Evolutionary conservation across 352 stramenopile species (phyloP).

Genomic region (Phytophthora sansomeana): DNA sequence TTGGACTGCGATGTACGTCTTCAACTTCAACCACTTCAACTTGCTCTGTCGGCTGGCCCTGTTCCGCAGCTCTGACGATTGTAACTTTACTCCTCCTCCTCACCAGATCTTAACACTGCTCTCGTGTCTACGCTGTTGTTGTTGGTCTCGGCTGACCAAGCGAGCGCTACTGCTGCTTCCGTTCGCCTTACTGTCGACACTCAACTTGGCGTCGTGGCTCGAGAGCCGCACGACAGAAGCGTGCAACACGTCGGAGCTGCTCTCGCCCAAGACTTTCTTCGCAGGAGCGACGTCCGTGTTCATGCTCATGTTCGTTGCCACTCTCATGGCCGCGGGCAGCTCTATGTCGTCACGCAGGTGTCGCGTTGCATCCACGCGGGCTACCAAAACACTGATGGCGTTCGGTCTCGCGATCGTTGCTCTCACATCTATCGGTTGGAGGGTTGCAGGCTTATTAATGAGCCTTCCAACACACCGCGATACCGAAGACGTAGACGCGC

Average conservation of each 20-base stretch:
- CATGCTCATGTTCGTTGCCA: slow-evolving; percentile 29
- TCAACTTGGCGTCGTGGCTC: slow-evolving; percentile 42
- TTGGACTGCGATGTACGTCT: slow-evolving; percentile 31
- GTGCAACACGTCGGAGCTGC: slow-evolving; percentile 14
- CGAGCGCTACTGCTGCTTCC: slow-evolving; percentile 42
- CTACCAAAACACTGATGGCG: slow-evolving; percentile 15
- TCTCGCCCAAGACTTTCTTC: slow-evolving; percentile 35
- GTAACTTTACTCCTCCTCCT: too few species aligned
- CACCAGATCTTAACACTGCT: slow-evolving; percentile 44
- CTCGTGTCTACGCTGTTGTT: slow-evolving; percentile 61
- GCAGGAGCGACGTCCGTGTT: slow-evolving; percentile 33
- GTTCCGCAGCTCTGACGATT: too few species aligned
- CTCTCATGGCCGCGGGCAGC: slow-evolving; percentile 13
- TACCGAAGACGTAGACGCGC: slow-evolving; percentile 1
- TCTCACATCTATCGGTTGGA: slow-evolving; percentile 35
- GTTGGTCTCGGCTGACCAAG: slow-evolving; percentile 53
- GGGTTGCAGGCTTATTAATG: slow-evolving; percentile 24
- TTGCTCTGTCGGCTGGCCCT: slow-evolving; percentile 3
- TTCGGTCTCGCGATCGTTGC: slow-evolving; percentile 31
- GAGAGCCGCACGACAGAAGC: slow-evolving; percentile 4
- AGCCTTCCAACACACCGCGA: slow-evolving; percentile 11
- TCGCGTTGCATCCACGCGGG: neutral
- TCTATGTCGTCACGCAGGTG: slow-evolving; percentile 5
- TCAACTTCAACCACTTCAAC: slow-evolving; percentile 31
- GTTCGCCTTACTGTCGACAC: slow-evolving; percentile 23